These are phyloP conservation scores for Penicillium nordicum DNA, from an alignment of 2,329 filamentous ascomycete species.

Conservation along the genomic window DNA sequence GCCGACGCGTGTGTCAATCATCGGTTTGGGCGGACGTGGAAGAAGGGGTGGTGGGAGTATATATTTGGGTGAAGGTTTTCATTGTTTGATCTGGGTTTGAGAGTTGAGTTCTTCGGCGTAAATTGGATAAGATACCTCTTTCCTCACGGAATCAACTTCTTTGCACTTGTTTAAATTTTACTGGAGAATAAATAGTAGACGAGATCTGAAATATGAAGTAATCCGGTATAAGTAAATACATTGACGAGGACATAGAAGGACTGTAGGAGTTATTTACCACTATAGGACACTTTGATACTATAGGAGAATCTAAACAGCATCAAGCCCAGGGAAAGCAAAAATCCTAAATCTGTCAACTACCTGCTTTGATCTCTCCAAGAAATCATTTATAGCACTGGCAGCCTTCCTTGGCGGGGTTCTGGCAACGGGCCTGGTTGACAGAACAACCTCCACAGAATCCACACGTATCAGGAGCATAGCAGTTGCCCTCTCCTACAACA, in stretches of 20 bases:
- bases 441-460: not conserved
- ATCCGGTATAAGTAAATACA: not conserved
- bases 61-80: slow-evolving; percentile 21
- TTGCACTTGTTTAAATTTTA: too few species aligned
- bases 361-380: too few species aligned
- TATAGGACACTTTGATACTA: not conserved
- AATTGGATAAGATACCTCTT: not conserved
- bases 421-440: slow-evolving; percentile 1
- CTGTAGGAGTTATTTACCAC: not conserved
- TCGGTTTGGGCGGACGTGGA: slow-evolving; percentile 34
- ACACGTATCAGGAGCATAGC: slow-evolving; percentile 2
- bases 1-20: slow-evolving; percentile 33
- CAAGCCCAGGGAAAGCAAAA: not conserved
- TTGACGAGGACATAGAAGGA: not conserved
- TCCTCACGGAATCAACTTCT: too few species aligned
- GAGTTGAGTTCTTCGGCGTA: not conserved
- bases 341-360: not conserved
- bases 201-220: not conserved
- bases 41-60: slow-evolving; percentile 30
- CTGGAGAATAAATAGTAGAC: too few species aligned
- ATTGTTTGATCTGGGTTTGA: not conserved
- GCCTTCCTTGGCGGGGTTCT: slow-evolving; percentile 1
- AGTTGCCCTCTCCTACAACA: slow-evolving; percentile 1
- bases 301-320: too few species aligned
- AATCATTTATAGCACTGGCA: slow-evolving; percentile 4